A percentile compares a stretch with the other conserved stretches of the same genome.
These are phyloP conservation scores for Penicillium robsamsonii DNA, from an alignment of 495 filamentous ascomycete species.

Conservation along the genomic window DNA sequence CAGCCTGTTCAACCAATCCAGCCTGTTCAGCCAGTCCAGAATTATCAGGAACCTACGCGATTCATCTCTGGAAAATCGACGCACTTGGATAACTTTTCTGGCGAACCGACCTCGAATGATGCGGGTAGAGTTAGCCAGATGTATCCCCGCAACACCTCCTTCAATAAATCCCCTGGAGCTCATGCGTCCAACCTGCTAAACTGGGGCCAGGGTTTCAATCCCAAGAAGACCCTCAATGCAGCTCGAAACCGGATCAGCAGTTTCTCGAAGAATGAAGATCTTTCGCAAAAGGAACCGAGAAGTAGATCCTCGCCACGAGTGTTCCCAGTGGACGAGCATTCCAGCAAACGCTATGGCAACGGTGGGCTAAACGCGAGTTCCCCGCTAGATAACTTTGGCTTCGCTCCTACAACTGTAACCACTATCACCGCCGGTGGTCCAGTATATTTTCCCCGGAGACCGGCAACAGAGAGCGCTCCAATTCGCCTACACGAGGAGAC, in stretches of 20 bases:
- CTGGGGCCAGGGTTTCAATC: constrained; percentile 35
- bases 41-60: constrained; percentile 6
- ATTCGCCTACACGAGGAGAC: not conserved
- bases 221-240: constrained; percentile 31
- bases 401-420: constrained; percentile 35
- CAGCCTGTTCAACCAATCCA: constrained; percentile 6
- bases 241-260: constrained; percentile 28
- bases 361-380: constrained; percentile 8
- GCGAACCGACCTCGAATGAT: constrained; percentile 43
- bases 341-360: constrained; percentile 7
- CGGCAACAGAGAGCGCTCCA: constrained; percentile 13
- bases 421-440: constrained; percentile 39
- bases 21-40: not conserved
- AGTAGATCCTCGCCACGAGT: constrained; percentile 29
- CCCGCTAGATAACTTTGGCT: constrained; percentile 15
- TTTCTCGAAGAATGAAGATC: constrained; percentile 27
- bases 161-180: constrained; percentile 24
- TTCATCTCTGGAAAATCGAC: constrained; percentile 25
- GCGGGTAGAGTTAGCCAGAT: constrained; percentile 28
- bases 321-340: constrained; percentile 17
- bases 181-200: constrained; percentile 27
- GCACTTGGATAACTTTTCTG: constrained; percentile 51
- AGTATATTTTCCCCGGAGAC: constrained; percentile 13
- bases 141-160: constrained; percentile 23
- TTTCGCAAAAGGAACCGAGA: constrained; percentile 15